Evolutionary conservation across 2,329 filamentous ascomycete species (phyloP).

Genomic region (Dothiorella sarmentorum): DNA sequence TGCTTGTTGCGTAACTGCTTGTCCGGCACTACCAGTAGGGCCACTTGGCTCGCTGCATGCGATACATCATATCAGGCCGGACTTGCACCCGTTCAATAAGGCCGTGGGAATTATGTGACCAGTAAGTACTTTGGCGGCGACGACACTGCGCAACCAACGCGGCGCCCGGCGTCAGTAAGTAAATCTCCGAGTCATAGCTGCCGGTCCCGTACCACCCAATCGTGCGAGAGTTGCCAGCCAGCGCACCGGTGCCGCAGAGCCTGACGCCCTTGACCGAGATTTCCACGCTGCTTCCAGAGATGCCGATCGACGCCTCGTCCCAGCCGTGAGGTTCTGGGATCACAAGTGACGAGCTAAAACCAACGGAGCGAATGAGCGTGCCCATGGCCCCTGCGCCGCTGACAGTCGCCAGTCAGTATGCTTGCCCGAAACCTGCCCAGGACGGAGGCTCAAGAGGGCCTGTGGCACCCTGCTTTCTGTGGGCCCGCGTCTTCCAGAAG

Average conservation of each 20-base stretch:
- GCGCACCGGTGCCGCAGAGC: not conserved
- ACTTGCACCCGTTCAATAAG: slow-evolving; percentile 8
- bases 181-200: slow-evolving; percentile 13
- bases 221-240: not conserved
- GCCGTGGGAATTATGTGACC: slow-evolving; percentile 12
- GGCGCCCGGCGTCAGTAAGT: not conserved
- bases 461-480: not conserved
- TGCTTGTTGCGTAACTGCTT: slow-evolving; percentile 12
- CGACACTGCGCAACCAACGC: not conserved
- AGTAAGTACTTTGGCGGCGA: not conserved
- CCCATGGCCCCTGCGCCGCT: slow-evolving; percentile 12
- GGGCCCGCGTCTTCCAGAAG: slow-evolving; percentile 15
- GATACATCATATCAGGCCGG: slow-evolving; percentile 15
- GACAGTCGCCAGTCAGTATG: not conserved
- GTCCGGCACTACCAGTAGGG: slow-evolving; percentile 4
- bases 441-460: not conserved
- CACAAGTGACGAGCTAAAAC: slow-evolving; percentile 15
- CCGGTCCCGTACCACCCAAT: slow-evolving; percentile 6
- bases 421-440: not conserved
- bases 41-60: slow-evolving; percentile 7
- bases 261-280: too few relatives aligned
- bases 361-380: slow-evolving; percentile 9
- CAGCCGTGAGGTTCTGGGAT: slow-evolving; percentile 15
- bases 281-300: slow-evolving; percentile 11
- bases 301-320: slow-evolving; percentile 17